Evolutionary conservation across 2,329 filamentous ascomycete genomes (phyloP).

Genomic region (Fusarium cicatricum): DNA sequence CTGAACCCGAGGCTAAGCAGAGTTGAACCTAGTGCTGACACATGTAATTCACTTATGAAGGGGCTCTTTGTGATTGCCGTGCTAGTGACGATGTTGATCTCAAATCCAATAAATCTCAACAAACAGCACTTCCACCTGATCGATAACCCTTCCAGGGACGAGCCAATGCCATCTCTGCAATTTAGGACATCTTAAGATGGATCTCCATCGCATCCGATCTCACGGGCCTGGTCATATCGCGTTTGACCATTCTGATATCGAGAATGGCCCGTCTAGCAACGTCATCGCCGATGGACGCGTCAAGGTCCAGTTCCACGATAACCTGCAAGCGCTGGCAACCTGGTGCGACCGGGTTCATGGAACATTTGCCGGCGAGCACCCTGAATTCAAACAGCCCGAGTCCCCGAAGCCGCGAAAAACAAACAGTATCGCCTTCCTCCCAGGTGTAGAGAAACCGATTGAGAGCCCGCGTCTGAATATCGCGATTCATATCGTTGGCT

Average conservation of each 20-base stretch:
- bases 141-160: neutral
- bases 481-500: slow-evolving; percentile 47
- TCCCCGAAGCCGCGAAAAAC: slow-evolving; percentile 31
- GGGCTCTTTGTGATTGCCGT: neutral
- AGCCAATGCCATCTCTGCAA: neutral
- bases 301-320: slow-evolving; percentile 44
- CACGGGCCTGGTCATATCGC: slow-evolving; percentile 40
- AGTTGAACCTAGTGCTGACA: neutral
- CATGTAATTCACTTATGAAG: neutral
- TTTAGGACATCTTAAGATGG: slow-evolving; percentile 27
- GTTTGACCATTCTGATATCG: slow-evolving; percentile 31
- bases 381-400: slow-evolving; percentile 10
- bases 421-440: slow-evolving; percentile 30
- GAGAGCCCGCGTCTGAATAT: slow-evolving; percentile 42
- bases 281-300: slow-evolving; percentile 45
- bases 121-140: neutral
- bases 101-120: neutral
- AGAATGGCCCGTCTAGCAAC: slow-evolving; percentile 36
- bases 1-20: slow-evolving; percentile 5
- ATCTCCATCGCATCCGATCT: slow-evolving; percentile 42
- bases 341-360: slow-evolving; percentile 41
- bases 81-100: slow-evolving; percentile 1
- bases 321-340: slow-evolving; percentile 35
- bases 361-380: slow-evolving; percentile 9
- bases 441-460: slow-evolving; percentile 24